Evolutionary conservation across 306 rosid genomes (phyloP).

Genomic region (Cucurbita ficifolia): DNA sequence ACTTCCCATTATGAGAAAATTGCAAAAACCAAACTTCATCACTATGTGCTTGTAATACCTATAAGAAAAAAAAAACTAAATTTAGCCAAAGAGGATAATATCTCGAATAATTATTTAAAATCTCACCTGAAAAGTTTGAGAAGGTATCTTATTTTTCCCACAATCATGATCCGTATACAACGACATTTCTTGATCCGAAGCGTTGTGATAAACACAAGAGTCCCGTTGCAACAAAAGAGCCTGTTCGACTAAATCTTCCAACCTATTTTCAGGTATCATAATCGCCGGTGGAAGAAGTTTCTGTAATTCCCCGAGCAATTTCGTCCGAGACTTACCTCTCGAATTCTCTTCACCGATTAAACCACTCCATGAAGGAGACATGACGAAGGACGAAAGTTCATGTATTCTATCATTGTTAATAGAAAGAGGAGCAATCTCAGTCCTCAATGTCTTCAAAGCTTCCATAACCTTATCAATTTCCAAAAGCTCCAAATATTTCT

Average conservation of each 20-base stretch:
- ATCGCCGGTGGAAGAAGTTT: constrained; percentile 78
- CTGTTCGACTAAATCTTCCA: constrained; percentile 92
- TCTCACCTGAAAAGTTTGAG: constrained; percentile 74
- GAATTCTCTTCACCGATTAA: constrained; percentile 22
- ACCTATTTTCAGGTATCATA: constrained; percentile 84
- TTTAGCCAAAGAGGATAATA: neutral
- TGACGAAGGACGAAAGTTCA: constrained; percentile 68
- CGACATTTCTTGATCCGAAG: constrained; percentile 74
- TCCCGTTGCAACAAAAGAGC: constrained; percentile 86
- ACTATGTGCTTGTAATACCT: constrained; percentile 67
- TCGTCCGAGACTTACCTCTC: constrained; percentile 45
- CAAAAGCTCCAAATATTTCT: constrained; percentile 75
- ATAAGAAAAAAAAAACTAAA: neutral
- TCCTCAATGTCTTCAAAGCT: constrained; percentile 79
- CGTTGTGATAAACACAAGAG: constrained; percentile 81
- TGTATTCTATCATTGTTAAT: constrained; percentile 42
- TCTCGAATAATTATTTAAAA: neutral
- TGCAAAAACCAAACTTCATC: constrained; percentile 91
- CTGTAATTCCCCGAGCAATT: constrained; percentile 77
- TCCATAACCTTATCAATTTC: constrained; percentile 53
- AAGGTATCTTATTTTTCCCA: constrained; percentile 82
- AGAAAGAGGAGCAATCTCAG: constrained; percentile 69
- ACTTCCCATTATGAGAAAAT: constrained; percentile 82
- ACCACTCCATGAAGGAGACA: constrained; percentile 33
- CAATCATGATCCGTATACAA: constrained; percentile 79